Evolutionary conservation across 2,329 filamentous ascomycete species (phyloP).

Genomic region (Coniochaeta ligniaria): DNA sequence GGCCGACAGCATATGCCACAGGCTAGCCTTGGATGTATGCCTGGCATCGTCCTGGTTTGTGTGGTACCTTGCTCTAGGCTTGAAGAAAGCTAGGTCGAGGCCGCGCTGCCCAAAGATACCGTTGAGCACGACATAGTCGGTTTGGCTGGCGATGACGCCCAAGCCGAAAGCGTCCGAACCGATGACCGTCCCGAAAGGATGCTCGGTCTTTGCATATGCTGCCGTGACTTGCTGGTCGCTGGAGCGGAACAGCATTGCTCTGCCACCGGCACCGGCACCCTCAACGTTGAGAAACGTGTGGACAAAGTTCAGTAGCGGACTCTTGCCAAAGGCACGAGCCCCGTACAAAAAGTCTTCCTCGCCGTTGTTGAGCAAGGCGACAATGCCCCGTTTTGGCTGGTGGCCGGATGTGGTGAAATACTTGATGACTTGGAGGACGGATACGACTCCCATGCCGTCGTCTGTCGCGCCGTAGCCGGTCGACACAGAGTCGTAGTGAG

Average conservation of each 20-base stretch:
- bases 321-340: conserved; percentile 75
- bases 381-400: conserved; percentile 70
- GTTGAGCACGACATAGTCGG: conserved; percentile 82
- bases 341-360: conserved; percentile 92
- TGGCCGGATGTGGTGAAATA: conserved; percentile 71
- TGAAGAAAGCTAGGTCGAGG: conserved; percentile 86
- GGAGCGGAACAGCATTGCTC: conserved; percentile 79
- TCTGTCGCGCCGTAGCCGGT: conserved; percentile 92
- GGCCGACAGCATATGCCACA: conserved; percentile 95
- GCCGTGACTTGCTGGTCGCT: conserved; percentile 81
- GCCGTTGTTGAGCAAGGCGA: conserved; percentile 87
- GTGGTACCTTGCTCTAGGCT: conserved; percentile 80
- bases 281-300: conserved; percentile 93
- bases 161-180: conserved; percentile 77
- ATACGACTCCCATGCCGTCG: conserved; percentile 85
- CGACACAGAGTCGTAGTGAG: conserved; percentile 87
- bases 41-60: conserved; percentile 80
- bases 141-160: conserved; percentile 74
- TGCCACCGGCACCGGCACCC: conserved; percentile 85
- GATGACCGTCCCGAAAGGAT: conserved; percentile 80
- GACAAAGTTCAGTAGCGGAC: conserved; percentile 71
- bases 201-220: conserved; percentile 62
- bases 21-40: conserved; percentile 61
- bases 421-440: conserved; percentile 74
- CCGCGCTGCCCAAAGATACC: conserved; percentile 74